Evolutionary conservation across 352 stramenopile genomes (phyloP).

Genomic region (Phytophthora megakarya): DNA sequence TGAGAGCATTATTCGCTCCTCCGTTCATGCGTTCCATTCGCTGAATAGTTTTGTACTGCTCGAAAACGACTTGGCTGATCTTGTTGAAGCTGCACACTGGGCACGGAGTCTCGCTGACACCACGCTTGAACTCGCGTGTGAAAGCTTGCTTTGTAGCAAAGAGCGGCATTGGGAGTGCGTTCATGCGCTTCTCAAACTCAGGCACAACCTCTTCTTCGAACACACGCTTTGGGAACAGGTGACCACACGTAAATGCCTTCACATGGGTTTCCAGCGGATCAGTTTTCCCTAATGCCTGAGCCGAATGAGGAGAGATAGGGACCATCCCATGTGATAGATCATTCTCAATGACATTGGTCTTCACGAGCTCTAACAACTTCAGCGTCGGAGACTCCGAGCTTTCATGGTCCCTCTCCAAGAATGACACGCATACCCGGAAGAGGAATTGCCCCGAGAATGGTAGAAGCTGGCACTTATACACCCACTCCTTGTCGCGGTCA

Average conservation of each 20-base stretch:
- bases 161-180: slow-evolving; percentile 56
- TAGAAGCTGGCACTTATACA: slow-evolving; percentile 73
- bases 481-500: slow-evolving; percentile 79
- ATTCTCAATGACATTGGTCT: slow-evolving; percentile 79
- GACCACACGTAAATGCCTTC: slow-evolving; percentile 84
- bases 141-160: slow-evolving; percentile 73
- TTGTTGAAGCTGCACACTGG: slow-evolving; percentile 85
- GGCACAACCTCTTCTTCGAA: slow-evolving; percentile 85
- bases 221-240: slow-evolving; percentile 85
- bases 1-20: too few relatives aligned
- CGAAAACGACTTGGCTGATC: slow-evolving; percentile 63
- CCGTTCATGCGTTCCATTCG: slow-evolving; percentile 1
- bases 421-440: slow-evolving; percentile 72
- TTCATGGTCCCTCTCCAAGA: slow-evolving; percentile 45
- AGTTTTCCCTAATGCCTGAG: slow-evolving; percentile 73
- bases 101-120: slow-evolving; percentile 70
- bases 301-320: slow-evolving; percentile 63
- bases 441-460: slow-evolving; percentile 83
- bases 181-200: slow-evolving; percentile 86
- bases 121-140: slow-evolving; percentile 64
- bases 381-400: slow-evolving; percentile 30
- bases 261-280: slow-evolving; percentile 87
- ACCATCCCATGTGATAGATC: slow-evolving; percentile 59
- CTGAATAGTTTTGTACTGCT: slow-evolving; percentile 29
- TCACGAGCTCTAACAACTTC: slow-evolving; percentile 65